phyloP scores from a whole-genome alignment of 2,329 filamentous ascomycete species.

The Ophiostoma ulmi region DNA sequence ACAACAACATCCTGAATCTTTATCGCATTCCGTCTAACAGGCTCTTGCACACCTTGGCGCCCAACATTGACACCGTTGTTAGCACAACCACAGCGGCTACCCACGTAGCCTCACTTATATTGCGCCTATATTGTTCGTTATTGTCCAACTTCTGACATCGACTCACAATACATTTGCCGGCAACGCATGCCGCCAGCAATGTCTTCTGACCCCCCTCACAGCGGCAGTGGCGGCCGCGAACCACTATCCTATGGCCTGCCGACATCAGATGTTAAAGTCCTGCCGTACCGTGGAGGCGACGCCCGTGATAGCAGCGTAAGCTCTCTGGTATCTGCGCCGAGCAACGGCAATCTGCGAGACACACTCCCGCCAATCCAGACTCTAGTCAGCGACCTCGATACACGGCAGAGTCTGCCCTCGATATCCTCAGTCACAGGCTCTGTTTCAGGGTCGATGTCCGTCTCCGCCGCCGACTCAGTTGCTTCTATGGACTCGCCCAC shows the following conservation, averaged over 20 bases:
- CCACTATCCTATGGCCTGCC: conserved; percentile 1
- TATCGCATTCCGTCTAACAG: not conserved
- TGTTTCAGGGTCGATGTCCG: not conserved
- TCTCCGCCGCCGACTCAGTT: not conserved
- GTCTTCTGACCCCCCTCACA: not conserved
- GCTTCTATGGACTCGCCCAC: conserved; percentile 15
- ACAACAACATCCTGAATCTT: not conserved
- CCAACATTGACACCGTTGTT: not conserved
- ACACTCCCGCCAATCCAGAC: conserved; percentile 16
- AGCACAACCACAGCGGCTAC: not conserved
- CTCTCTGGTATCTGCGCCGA: not conserved
- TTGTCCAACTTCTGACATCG: not conserved
- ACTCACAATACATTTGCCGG: not conserved
- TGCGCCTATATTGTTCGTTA: not conserved
- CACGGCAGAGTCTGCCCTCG: conserved; percentile 31
- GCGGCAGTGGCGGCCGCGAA: conserved; percentile 14
- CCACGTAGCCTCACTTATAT: not conserved
- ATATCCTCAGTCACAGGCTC: conserved; percentile 26
- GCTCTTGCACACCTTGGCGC: not conserved
- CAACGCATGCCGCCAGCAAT: not conserved
- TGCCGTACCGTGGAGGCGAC: conserved; percentile 17
- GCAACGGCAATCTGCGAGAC: conserved; percentile 5
- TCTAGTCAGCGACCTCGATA: conserved; percentile 17
- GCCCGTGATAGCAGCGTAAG: not conserved
- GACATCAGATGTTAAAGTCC: conserved; percentile 15